Base-by-base conservation (phyloP, 495 filamentous ascomycete genomes). In the Rhypophila decipiens region DNA sequence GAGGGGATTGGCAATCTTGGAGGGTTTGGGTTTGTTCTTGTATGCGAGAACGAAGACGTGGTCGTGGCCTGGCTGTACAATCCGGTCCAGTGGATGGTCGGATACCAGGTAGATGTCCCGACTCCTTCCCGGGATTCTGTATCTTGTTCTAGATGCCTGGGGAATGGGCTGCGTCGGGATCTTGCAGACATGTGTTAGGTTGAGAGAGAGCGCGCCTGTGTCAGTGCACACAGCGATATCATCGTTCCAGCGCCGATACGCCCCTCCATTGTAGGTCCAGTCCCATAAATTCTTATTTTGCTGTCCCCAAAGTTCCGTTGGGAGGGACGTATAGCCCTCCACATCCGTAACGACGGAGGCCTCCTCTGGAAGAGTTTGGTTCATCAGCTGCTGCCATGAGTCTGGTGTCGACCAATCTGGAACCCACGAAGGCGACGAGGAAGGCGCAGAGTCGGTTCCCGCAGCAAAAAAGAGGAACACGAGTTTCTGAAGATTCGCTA, bases 341-440 rank as follows among this genome's bases (percentile, higher is more conserved):
- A 31, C 7, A 31, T 13, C 13, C 27, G 13, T 13, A 31, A 31
- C 27, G 27, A 13, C 27, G 27, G 27, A 13, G 27, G 27, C 27
- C 13, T 31, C 27, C 13, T 31, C 27, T 31, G 27, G 27, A 31
- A 31, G 27, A 31, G 27, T 31, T 31, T 31, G 7, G 27, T 31
- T 31, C 27, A 31, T 31, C 27, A 31, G 27, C 27, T 31, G 27
- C 27, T 31, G 27, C 27, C 27, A 31, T 31, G 27, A 31, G 7
- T 31, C 27, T 31, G 27, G 7, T 31, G 27, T 31, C 27, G 23
- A 44, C 47, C 47, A 43, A 22, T 42, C 41, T 18, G 48, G 48
- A 5, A 51, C 21, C 48, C 48, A 51, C 4, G 48, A 44, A 23
- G 48, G 48, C 18, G 22, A 17, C 18, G n/a, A 45, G 12, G 36